Evolutionary conservation across 2,329 filamentous ascomycete species (phyloP), one percentile per base, ranked within the genome.

Genomic region (Teratosphaeria destructans): DNA sequence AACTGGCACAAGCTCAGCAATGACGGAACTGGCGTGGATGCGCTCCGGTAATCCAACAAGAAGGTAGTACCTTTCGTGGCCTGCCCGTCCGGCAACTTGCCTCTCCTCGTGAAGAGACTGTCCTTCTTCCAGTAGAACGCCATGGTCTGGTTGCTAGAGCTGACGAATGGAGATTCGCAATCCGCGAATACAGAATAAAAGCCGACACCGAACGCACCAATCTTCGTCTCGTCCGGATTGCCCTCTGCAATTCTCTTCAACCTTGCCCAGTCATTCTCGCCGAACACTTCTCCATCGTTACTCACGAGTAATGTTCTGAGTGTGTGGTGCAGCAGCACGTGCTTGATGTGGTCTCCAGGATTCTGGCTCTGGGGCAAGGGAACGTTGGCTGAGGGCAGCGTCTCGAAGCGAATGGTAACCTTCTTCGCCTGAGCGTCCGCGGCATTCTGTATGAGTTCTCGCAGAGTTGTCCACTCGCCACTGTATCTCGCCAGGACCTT

Each of bases 91-190:
- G 84, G 79, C 7, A 96, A 76, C 65, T 86, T 85, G 26, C 94
- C 81, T 66, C 90, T 89, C 67, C 92, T 88, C 27, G 95, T 99
- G 72, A 96, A 97, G 1, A 99, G 81, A 5, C 90, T 90, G 73
- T 97, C 97, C n/a, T 89, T 92, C 74, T 96, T 97, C 95, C 94
- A 99, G 77, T 96, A 99, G 71, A 99, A 99, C 0, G 93, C 93
- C 90, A 99, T 96, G 43, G 91, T 92, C 74, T 95, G 87, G 63
- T 82, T 84, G 0, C 94, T 94, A 0, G 93, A 97, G 65, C 90
- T 94, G 64, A 99, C 89, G 70, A 99, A 97, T 0, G 94, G 94
- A 67, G 96, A 91, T 74, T 99, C 95, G 72, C 93, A 99, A 72
- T 99, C 94, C 62, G 94, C 90, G 73, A 99, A 99, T 47, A 97